Evolutionary conservation across 805 yeast genomes (phyloP).

Genomic region (Starmera caribaea): DNA sequence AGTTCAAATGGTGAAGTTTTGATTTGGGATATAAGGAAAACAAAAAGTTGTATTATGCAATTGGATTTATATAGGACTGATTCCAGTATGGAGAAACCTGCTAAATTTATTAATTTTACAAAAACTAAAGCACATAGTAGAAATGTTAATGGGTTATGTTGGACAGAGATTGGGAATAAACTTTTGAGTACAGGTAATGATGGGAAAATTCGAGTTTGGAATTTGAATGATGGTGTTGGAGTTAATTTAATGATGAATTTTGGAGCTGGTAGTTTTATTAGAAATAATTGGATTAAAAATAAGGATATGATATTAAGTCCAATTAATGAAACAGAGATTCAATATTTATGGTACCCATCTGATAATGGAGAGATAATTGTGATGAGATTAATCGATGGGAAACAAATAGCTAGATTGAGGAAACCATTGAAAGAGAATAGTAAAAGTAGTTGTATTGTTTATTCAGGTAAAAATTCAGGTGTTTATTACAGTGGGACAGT

Average conservation of each 20-base stretch:
- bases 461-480: slow-evolving; percentile 33
- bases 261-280: slow-evolving; percentile 52
- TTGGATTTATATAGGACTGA: slow-evolving; percentile 48
- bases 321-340: slow-evolving; percentile 41
- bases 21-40: slow-evolving; percentile 78
- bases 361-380: slow-evolving; percentile 65
- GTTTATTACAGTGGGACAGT: slow-evolving; percentile 51
- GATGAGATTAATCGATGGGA: slow-evolving; percentile 52
- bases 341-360: slow-evolving; percentile 59
- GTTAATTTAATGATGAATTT: slow-evolving; percentile 59
- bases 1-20: slow-evolving; percentile 74
- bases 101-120: slow-evolving; percentile 13
- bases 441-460: slow-evolving; percentile 39
- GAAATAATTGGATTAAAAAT: slow-evolving; percentile 39
- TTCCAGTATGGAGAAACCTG: slow-evolving; percentile 11
- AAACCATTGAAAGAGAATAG: slow-evolving; percentile 33
- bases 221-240: slow-evolving; percentile 39
- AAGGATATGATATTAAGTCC: slow-evolving; percentile 25
- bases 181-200: slow-evolving; percentile 68
- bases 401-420: slow-evolving; percentile 46
- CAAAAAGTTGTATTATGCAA: slow-evolving; percentile 51
- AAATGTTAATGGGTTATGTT: slow-evolving; percentile 68
- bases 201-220: slow-evolving; percentile 77
- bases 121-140: slow-evolving; percentile 58
- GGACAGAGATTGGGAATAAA: slow-evolving; percentile 59